phyloP scores from a whole-genome alignment of 768 basidiomycete genomes.

The Auriculariales sp. region DNA sequence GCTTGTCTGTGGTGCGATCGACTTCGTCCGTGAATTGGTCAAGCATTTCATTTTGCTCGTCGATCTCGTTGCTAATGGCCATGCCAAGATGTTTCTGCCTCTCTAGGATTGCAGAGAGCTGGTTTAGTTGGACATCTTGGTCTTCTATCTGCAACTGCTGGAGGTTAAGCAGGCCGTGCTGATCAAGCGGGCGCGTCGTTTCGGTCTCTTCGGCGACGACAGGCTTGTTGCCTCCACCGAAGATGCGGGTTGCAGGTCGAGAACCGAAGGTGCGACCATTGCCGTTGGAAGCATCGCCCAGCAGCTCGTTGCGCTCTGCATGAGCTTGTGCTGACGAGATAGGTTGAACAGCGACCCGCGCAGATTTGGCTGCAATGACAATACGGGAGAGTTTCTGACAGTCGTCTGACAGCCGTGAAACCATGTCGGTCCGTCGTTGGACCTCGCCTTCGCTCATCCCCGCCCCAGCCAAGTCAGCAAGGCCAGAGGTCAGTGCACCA shows the following conservation, averaged over 20 bases:
- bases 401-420: constrained; percentile 78
- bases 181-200: constrained; percentile 75
- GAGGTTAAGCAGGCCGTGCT: constrained; percentile 61
- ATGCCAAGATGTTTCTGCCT: constrained; percentile 77
- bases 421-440: constrained; percentile 77
- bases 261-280: not conserved
- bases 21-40: constrained; percentile 67
- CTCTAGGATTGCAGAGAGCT: constrained; percentile 66
- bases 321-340: not conserved
- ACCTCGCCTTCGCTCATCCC: constrained; percentile 89
- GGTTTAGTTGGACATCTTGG: constrained; percentile 72
- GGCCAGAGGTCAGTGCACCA: constrained; percentile 50
- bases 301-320: not conserved
- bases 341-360: not conserved
- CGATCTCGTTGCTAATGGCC: constrained; percentile 74
- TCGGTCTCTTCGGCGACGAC: constrained; percentile 83
- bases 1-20: constrained; percentile 62
- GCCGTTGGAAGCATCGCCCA: not conserved
- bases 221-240: constrained; percentile 49
- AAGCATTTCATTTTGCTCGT: constrained; percentile 71
- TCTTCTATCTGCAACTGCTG: constrained; percentile 70
- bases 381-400: constrained; percentile 79
- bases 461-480: constrained; percentile 45
- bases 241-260: constrained; percentile 51
- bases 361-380: constrained; percentile 45